phyloP scores from a whole-genome alignment of 1,139 yeast species.

The Debaryomyces sp. region DNA sequence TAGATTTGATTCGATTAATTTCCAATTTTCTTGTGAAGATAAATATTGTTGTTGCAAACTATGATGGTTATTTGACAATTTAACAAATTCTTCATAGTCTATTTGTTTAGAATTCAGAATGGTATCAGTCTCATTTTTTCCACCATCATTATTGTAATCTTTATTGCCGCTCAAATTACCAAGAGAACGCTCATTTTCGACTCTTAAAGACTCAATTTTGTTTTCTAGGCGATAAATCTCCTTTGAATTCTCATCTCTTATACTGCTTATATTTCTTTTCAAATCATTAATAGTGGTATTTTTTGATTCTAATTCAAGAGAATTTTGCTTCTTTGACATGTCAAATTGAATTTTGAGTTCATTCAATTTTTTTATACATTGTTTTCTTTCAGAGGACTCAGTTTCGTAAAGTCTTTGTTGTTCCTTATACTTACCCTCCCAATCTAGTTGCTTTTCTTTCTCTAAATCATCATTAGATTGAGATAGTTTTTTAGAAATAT shows the following conservation, averaged over 20 bases:
- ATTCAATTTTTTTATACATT: constrained; percentile 35
- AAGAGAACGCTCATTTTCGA: constrained; percentile 25
- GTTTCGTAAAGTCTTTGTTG: constrained; percentile 36
- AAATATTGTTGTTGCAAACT: constrained; percentile 66
- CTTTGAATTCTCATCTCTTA: constrained; percentile 39
- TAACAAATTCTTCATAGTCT: constrained; percentile 40
- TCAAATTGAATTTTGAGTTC: constrained; percentile 44
- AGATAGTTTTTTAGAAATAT: constrained; percentile 16
- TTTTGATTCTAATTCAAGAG: constrained; percentile 36
- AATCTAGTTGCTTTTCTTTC: constrained; percentile 25
- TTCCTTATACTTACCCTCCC: constrained; percentile 44
- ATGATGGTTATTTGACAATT: constrained; percentile 46
- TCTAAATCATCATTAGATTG: constrained; percentile 22
- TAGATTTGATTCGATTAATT: constrained; percentile 57
- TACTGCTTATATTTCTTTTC: constrained; percentile 27
- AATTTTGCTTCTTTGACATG: constrained; percentile 40
- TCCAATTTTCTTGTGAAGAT: constrained; percentile 70
- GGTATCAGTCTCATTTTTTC: constrained; percentile 15
- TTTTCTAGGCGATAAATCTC: constrained; percentile 55
- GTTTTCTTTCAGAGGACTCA: constrained; percentile 32
- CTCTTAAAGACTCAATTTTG: constrained; percentile 46
- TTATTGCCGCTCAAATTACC: background rate
- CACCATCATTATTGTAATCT: constrained; percentile 6
- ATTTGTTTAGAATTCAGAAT: constrained; percentile 14
- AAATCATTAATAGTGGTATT: constrained; percentile 27